phyloP scores from a whole-genome alignment of 2,329 filamentous ascomycete genomes.

The Clonostachys byssicola region DNA sequence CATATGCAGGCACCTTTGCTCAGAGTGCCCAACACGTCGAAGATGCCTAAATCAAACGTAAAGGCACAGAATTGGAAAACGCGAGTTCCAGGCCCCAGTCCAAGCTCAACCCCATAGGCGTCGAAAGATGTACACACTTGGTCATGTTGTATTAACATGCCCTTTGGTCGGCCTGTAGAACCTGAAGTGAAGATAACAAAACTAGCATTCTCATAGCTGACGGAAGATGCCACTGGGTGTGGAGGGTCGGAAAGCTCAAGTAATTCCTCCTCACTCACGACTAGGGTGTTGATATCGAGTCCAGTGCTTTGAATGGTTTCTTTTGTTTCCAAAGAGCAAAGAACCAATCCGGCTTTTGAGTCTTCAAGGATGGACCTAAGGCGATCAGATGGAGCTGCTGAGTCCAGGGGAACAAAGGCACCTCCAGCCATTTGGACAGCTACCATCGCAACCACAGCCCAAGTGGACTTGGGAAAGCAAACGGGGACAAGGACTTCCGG shows the following conservation, averaged over 20 bases:
- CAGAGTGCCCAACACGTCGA: conserved; percentile 5
- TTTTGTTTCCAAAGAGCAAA: conserved; percentile 31
- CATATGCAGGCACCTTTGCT: conserved; percentile 51
- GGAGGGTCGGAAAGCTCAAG: conserved; percentile 20
- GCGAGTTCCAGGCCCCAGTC: conserved; percentile 13
- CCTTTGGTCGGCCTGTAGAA: conserved; percentile 6
- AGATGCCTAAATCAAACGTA: conserved; percentile 6
- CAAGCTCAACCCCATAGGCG: conserved; percentile 28
- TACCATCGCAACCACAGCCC: conserved; percentile 37
- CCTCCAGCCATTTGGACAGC: conserved; percentile 42
- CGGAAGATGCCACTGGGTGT: conserved; percentile 39
- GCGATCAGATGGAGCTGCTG: conserved; percentile 36
- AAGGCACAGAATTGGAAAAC: conserved; percentile 39
- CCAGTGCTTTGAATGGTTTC: conserved; percentile 19
- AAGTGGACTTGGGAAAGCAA: conserved; percentile 44
- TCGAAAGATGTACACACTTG: conserved; percentile 23
- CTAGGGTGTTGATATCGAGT: conserved; percentile 17
- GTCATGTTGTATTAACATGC: conserved; percentile 4
- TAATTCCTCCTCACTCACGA: conserved; percentile 20
- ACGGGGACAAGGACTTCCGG: conserved; percentile 35
- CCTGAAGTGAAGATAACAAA: conserved; percentile 14
- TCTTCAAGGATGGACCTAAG: conserved; percentile 37
- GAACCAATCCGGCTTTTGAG: conserved; percentile 26
- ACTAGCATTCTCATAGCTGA: conserved; percentile 60
- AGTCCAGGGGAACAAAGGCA: conserved; percentile 40